Conservation (phyloP, 441 rosid genomes). For the Eutrema salsugineum region DNA sequence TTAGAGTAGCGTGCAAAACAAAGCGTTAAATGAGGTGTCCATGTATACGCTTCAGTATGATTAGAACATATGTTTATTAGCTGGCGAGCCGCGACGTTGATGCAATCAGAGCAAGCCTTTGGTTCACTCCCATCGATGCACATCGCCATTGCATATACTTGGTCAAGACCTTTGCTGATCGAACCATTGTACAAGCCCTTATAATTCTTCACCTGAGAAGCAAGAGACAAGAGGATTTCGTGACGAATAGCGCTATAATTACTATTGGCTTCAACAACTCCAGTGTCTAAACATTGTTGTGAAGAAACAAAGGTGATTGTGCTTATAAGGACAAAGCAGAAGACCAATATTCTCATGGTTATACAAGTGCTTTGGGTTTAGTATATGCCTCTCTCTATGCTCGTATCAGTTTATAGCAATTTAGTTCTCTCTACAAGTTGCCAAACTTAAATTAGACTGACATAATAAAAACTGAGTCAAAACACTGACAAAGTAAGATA, state of each 20-base stretch:
- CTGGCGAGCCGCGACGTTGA: neutral
- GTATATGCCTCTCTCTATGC: neutral
- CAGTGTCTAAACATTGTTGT: neutral
- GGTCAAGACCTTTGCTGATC: neutral
- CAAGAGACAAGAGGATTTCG: neutral
- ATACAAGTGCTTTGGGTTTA: neutral
- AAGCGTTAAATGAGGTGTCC: neutral
- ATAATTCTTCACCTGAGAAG: neutral
- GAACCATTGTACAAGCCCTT: constrained; percentile 13
- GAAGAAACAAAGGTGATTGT: neutral
- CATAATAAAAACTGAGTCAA: neutral
- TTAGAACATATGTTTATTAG: neutral
- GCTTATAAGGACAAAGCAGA: neutral
- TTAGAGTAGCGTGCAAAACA: constrained; percentile 30
- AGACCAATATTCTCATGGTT: neutral
- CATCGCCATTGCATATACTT: constrained; percentile 23
- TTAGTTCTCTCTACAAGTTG: constrained; percentile 4
- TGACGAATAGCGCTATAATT: neutral
- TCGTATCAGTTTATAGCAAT: neutral
- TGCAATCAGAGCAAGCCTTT: neutral
- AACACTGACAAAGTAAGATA: neutral
- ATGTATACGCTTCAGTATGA: constrained; percentile 1
- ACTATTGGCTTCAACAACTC: neutral
- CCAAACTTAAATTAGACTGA: neutral
- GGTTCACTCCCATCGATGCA: constrained; percentile 11